Conservation (phyloP, 768 basidiomycete species). For the Bullera alba region DNA sequence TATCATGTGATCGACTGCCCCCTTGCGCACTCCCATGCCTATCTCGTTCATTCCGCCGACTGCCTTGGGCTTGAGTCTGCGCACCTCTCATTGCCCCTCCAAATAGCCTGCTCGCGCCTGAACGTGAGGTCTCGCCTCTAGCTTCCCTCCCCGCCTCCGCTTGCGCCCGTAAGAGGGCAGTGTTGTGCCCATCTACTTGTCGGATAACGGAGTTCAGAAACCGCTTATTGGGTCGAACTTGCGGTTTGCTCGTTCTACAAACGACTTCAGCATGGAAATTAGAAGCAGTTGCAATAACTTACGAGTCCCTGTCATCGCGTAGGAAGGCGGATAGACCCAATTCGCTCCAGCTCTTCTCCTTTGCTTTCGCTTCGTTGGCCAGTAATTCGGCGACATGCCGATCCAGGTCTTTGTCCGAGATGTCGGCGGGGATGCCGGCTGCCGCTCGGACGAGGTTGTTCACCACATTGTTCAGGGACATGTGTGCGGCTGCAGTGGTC, state of each 20-base stretch:
- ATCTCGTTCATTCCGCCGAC: constrained; percentile 10
- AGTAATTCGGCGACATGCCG: constrained; percentile 85
- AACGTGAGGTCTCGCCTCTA: constrained; percentile 1
- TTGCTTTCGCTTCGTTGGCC: constrained; percentile 84
- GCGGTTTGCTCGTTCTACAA: neutral
- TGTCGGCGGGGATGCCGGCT: constrained; percentile 35
- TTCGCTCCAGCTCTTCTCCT: constrained; percentile 68
- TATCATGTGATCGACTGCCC: constrained; percentile 21
- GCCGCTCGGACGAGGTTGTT: constrained; percentile 43
- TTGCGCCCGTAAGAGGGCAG: constrained; percentile 55
- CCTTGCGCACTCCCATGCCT: constrained; percentile 8
- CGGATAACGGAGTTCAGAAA: constrained; percentile 63
- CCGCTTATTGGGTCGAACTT: constrained; percentile 55
- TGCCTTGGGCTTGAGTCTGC: constrained; percentile 9
- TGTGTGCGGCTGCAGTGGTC: constrained; percentile 1
- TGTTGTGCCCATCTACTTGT: constrained; percentile 93
- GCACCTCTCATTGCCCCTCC: constrained; percentile 33
- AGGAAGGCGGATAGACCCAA: constrained; percentile 75
- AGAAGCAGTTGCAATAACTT: constrained; percentile 7
- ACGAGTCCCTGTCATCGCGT: constrained; percentile 21
- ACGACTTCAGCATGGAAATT: neutral
- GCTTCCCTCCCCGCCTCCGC: constrained; percentile 39
- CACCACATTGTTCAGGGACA: constrained; percentile 40
- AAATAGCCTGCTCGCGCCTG: constrained; percentile 21
- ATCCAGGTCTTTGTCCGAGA: constrained; percentile 74